These are phyloP conservation scores for Funneliformis caledonium DNA, from an alignment of 371 early-diverging fungal genomes.

Conservation along the genomic window DNA sequence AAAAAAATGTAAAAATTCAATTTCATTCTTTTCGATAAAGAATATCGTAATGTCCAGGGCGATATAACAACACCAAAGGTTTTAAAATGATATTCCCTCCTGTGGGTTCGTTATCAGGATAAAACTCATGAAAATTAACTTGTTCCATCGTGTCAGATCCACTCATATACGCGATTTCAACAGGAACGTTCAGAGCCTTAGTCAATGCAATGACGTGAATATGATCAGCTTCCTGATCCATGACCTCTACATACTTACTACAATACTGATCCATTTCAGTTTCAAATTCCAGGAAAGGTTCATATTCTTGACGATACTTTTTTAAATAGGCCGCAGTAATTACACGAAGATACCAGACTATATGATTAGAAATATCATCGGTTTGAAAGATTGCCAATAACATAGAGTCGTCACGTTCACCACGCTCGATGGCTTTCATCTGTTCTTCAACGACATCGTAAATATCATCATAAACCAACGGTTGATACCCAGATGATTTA, in stretches of 20 bases:
- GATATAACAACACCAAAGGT: constrained; percentile 50
- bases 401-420: constrained; percentile 48
- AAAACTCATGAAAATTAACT: constrained; percentile 60
- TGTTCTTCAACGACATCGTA: constrained; percentile 59
- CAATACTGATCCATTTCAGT: constrained; percentile 71
- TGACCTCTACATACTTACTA: constrained; percentile 67
- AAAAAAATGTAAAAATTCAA: neutral
- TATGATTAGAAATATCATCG: constrained; percentile 67
- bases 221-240: constrained; percentile 76
- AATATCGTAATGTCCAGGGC: constrained; percentile 71
- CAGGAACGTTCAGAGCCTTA: constrained; percentile 59
- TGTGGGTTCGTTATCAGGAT: constrained; percentile 28
- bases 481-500: constrained; percentile 58
- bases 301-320: constrained; percentile 66
- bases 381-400: constrained; percentile 62
- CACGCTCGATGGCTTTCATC: constrained; percentile 42
- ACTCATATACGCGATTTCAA: constrained; percentile 70
- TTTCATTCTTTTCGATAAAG: constrained; percentile 52
- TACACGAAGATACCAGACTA: constrained; percentile 71
- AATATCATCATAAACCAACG: constrained; percentile 68
- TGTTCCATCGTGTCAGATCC: constrained; percentile 53
- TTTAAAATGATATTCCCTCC: neutral
- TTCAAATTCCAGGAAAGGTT: constrained; percentile 66
- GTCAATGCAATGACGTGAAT: constrained; percentile 70
- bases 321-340: constrained; percentile 71